These are phyloP conservation scores for Lizonia empirigonia DNA, from an alignment of 2,329 filamentous ascomycete species.

Conservation along the genomic window DNA sequence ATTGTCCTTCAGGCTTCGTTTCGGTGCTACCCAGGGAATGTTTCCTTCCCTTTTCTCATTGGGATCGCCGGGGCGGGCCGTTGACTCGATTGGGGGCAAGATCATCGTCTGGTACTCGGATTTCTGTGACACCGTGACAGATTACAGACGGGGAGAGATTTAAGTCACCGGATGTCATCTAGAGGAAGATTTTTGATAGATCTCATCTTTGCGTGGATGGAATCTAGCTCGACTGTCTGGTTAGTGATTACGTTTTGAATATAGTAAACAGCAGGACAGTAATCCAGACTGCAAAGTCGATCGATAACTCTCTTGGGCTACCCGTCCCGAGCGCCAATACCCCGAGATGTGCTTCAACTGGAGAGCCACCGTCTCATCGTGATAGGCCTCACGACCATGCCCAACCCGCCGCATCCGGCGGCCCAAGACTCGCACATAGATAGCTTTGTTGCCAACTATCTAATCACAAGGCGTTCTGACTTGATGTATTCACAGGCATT, in stretches of 20 bases:
- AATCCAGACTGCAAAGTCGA: no score
- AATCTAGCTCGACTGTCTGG: no score
- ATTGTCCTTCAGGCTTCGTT: no score
- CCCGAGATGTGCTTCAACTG: neutral
- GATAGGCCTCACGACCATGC: neutral
- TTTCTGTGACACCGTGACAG: neutral
- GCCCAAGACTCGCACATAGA: neutral
- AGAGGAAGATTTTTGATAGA: no score
- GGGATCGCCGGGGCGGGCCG: neutral
- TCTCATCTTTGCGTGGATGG: no score
- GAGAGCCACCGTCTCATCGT: neutral
- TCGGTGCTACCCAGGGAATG: no score
- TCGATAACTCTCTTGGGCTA: constrained; percentile 3
- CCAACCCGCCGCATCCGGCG: constrained; percentile 3
- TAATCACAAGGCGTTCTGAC: neutral
- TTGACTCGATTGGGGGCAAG: neutral
- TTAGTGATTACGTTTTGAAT: no score
- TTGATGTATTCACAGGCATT: neutral
- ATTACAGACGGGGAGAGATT: no score
- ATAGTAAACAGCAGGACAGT: no score
- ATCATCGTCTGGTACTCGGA: neutral
- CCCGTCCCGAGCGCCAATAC: constrained; percentile 2
- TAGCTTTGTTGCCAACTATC: neutral
- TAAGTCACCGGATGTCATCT: neutral
- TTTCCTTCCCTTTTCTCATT: no score